A percentile compares a stretch with the other conserved stretches of the same genome.
These are phyloP conservation scores for Hawksworthiomyces lignivorus DNA, from an alignment of 2,329 filamentous ascomycete species.

Conservation along the genomic window DNA sequence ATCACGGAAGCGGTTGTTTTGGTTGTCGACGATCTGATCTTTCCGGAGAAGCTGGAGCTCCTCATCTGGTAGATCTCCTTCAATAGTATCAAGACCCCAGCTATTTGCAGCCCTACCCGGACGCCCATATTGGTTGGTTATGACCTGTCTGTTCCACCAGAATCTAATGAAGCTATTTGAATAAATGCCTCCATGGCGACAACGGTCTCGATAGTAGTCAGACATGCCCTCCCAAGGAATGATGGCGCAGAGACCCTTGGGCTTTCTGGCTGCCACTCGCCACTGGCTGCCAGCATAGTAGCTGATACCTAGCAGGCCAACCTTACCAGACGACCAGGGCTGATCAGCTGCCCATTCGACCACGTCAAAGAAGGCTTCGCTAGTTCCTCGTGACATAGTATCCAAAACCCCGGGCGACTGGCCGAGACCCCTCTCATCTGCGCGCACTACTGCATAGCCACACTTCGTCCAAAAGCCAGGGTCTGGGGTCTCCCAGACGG, in stretches of 20 bases:
- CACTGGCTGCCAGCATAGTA: constrained; percentile 42
- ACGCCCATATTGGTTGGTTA: constrained; percentile 61
- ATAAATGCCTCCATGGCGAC: constrained; percentile 54
- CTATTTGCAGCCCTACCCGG: too few species aligned
- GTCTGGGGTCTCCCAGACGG: constrained; percentile 53
- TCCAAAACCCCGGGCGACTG: constrained; percentile 40
- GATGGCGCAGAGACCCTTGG: constrained; percentile 39
- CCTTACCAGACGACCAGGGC: constrained; percentile 39
- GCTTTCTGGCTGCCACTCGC: constrained; percentile 39
- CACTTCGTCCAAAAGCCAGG: constrained; percentile 47
- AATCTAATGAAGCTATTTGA: constrained; percentile 52
- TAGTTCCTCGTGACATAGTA: constrained; percentile 40
- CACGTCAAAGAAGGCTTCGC: constrained; percentile 40
- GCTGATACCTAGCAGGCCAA: constrained; percentile 39
- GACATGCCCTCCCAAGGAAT: constrained; percentile 47
- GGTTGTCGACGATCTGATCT: constrained; percentile 40
- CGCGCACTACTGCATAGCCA: constrained; percentile 48
- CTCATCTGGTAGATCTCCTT: constrained; percentile 49
- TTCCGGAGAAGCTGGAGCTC: constrained; percentile 40
- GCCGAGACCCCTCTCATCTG: constrained; percentile 40
- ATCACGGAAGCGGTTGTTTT: constrained; percentile 49
- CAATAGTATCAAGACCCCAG: constrained; percentile 47
- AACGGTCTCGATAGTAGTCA: constrained; percentile 49
- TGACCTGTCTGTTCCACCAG: constrained; percentile 62
- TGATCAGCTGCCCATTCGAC: constrained; percentile 42